Conservation (phyloP, 2,329 filamentous ascomycete species). For the Fusarium sororula region DNA sequence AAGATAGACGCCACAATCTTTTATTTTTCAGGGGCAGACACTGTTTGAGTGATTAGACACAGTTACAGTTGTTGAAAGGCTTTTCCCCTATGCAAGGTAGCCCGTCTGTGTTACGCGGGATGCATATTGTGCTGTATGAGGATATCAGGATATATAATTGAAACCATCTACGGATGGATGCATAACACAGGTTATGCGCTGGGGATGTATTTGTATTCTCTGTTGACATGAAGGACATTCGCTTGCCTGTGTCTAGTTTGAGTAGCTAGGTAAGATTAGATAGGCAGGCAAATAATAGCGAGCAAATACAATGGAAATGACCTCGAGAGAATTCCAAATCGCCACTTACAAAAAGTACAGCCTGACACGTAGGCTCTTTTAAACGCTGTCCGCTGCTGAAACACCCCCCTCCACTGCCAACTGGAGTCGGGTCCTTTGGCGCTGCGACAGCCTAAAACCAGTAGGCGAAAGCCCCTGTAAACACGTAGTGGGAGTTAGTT, state of each 20-base stretch:
- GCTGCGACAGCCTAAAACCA: slow-evolving; percentile 22
- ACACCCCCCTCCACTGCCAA: neutral
- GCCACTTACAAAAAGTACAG: neutral
- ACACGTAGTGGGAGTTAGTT: slow-evolving; percentile 5
- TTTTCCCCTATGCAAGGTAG: neutral
- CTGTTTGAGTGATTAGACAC: neutral
- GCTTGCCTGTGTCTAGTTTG: neutral
- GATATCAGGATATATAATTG: slow-evolving; percentile 5
- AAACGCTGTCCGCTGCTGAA: slow-evolving; percentile 1
- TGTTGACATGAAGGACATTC: neutral
- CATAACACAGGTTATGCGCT: neutral
- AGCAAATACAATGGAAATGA: neutral
- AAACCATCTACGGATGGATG: slow-evolving; percentile 1
- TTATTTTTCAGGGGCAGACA: slow-evolving; percentile 7
- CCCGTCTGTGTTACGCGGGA: neutral
- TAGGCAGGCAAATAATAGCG: neutral
- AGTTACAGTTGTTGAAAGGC: neutral
- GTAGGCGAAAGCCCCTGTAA: slow-evolving; percentile 16
- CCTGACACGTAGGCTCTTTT: slow-evolving; percentile 22
- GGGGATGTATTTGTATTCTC: neutral
- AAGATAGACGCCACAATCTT: slow-evolving; percentile 28
- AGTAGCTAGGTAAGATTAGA: too few species aligned
- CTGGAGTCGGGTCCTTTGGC: neutral
- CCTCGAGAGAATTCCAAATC: neutral
- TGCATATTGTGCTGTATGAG: neutral